Evolutionary conservation across 148 eudicot species (phyloP).

Genomic region (Rhododendron griersonianum): DNA sequence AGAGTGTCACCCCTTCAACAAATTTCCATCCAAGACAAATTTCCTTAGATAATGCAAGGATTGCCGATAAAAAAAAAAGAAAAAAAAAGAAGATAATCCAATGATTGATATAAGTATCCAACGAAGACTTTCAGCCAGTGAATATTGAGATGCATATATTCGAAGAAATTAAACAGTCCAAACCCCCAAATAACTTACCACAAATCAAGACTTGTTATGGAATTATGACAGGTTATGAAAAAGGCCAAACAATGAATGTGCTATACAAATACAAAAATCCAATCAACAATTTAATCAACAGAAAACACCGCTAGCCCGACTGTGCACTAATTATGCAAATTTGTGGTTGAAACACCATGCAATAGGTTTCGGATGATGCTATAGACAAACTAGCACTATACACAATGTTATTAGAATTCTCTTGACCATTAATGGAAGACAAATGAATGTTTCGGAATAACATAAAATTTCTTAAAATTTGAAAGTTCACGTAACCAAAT

Average conservation of each 20-base stretch:
- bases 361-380: neutral
- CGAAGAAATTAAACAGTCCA: neutral
- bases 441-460: neutral
- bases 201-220: neutral
- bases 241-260: neutral
- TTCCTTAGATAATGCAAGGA: neutral
- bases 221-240: neutral
- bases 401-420: neutral
- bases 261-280: neutral
- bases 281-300: neutral
- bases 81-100: too few species aligned
- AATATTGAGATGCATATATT: neutral
- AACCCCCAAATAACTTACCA: neutral
- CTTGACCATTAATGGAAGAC: neutral
- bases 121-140: neutral
- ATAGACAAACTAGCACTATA: neutral
- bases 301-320: neutral
- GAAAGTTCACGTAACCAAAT: neutral
- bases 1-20: neutral
- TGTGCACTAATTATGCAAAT: neutral
- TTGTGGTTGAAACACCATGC: neutral
- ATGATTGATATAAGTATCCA: neutral
- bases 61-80: neutral
- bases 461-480: neutral
- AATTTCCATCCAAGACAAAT: neutral